phyloP scores from a whole-genome alignment of 345 rosid genomes.

The Atalantia buxifolia region DNA sequence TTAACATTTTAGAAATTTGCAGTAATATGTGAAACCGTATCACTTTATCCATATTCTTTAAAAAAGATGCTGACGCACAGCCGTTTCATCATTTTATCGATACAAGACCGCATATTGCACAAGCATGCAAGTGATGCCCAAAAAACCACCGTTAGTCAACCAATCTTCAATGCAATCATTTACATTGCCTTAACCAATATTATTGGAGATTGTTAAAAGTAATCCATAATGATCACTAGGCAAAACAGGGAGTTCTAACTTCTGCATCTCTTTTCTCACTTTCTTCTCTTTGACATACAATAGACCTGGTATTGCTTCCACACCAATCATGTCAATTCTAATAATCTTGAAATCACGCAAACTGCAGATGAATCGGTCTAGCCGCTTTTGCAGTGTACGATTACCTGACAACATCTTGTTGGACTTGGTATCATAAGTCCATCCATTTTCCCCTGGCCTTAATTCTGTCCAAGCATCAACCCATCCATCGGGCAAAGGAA shows the following conservation, averaged over 20 bases:
- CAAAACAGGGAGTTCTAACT: constrained; percentile 79
- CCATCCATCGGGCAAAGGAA: constrained; percentile 77
- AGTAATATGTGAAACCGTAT: not conserved
- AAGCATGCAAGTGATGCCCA: constrained; percentile 8
- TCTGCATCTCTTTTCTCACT: constrained; percentile 51
- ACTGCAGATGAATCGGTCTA: constrained; percentile 71
- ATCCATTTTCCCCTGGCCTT: constrained; percentile 70
- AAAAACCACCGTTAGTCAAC: not conserved
- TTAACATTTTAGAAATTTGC: not conserved
- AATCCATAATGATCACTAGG: constrained; percentile 96
- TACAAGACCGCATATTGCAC: constrained; percentile 21
- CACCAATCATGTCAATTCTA: constrained; percentile 78
- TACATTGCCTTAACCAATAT: not conserved
- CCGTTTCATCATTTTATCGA: not conserved
- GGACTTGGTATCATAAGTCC: constrained; percentile 88
- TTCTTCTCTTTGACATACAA: constrained; percentile 78
- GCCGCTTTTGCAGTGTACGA: constrained; percentile 62
- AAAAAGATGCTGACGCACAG: not conserved
- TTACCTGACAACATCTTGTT: constrained; percentile 87
- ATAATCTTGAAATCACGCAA: constrained; percentile 61
- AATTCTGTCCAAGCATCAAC: constrained; percentile 73
- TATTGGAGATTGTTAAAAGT: constrained; percentile 61
- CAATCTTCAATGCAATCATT: not conserved
- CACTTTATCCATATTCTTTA: not conserved
- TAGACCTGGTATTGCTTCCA: constrained; percentile 72